Conservation (phyloP, 2,329 filamentous ascomycete genomes). For the Cercospora nicotianae region DNA sequence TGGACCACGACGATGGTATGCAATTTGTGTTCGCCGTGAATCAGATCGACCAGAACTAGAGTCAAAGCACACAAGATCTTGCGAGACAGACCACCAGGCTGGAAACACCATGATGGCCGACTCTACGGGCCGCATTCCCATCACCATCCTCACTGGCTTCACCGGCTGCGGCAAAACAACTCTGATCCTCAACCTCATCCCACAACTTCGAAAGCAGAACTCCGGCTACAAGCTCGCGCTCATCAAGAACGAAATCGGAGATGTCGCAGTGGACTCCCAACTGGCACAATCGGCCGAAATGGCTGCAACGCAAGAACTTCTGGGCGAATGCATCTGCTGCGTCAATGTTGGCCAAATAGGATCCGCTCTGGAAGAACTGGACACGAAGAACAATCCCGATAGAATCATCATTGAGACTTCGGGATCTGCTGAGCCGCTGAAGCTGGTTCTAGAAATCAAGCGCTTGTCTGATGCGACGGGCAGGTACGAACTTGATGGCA, state of each 20-base stretch:
- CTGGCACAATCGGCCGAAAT: conserved; percentile 81
- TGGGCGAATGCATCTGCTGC: conserved; percentile 98
- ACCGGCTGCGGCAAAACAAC: conserved; percentile 96
- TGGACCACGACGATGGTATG: neutral
- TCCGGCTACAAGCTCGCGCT: conserved; percentile 88
- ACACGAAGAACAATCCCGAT: conserved; percentile 63
- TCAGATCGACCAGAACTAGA: neutral
- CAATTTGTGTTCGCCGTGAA: neutral
- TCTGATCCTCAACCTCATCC: conserved; percentile 87
- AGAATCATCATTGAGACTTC: conserved; percentile 93
- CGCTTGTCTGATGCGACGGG: conserved; percentile 69
- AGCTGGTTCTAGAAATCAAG: conserved; percentile 87
- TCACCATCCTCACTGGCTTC: conserved; percentile 95
- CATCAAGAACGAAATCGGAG: conserved; percentile 97
- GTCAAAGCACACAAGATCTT: neutral
- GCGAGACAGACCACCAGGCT: neutral
- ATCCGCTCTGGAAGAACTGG: conserved; percentile 75
- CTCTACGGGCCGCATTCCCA: conserved; percentile 59
- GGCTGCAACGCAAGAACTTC: conserved; percentile 84
- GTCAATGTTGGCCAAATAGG: conserved; percentile 91
- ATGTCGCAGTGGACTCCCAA: conserved; percentile 89
- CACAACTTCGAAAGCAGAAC: conserved; percentile 84
- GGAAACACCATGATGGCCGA: conserved; percentile 1
- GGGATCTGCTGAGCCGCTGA: conserved; percentile 79
- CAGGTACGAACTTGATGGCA: conserved; percentile 76